A percentile compares a stretch with the other conserved stretches of the same genome.
Evolutionary conservation across 176 grass and related monocot species (phyloP).

Genomic region (Hsuehochloa calcarea): DNA sequence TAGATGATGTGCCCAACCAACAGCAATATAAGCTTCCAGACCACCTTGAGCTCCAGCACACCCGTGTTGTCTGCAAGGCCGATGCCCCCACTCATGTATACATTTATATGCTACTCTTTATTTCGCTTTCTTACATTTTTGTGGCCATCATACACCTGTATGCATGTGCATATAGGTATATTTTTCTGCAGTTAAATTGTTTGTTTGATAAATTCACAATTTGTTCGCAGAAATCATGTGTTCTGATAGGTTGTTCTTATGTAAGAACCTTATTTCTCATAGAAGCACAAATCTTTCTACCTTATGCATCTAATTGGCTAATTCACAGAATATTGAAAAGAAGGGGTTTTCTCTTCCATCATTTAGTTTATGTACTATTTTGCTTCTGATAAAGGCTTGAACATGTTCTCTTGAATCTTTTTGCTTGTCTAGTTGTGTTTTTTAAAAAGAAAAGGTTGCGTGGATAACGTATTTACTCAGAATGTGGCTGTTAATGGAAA

Average conservation of each 20-base stretch:
- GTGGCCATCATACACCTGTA: not conserved
- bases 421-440: not conserved
- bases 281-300: not conserved
- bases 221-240: not conserved
- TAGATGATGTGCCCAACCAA: constrained; percentile 39
- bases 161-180: not conserved
- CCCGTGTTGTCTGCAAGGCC: constrained; percentile 68
- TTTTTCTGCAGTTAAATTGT: not conserved
- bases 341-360: not conserved
- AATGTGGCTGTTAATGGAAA: not conserved
- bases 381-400: constrained; percentile 8
- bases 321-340: not conserved
- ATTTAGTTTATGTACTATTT: not conserved
- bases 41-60: constrained; percentile 71
- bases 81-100: constrained; percentile 75
- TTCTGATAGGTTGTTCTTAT: not conserved
- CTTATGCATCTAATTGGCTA: not conserved
- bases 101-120: not conserved
- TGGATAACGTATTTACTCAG: not conserved
- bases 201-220: not conserved
- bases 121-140: not conserved
- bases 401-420: not conserved
- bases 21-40: constrained; percentile 58
- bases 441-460: not conserved
- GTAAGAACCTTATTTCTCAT: not conserved